A percentile compares a stretch with the other conserved stretches of the same genome.
Evolutionary conservation across 1,139 yeast genomes (phyloP).

Genomic region (Geotrichum restrictum): DNA sequence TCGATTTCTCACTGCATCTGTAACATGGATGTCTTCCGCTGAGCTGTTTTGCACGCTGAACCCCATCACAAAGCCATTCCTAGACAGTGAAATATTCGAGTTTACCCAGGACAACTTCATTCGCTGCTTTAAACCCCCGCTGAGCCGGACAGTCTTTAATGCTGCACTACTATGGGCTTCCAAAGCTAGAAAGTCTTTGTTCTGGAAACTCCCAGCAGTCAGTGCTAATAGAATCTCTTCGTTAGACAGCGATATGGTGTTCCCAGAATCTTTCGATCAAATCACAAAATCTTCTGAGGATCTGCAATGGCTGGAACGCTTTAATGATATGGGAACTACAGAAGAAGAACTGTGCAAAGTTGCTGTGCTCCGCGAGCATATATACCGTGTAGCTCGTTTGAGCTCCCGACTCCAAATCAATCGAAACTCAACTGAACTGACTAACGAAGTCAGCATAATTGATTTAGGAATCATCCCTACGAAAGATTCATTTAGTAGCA

Average conservation of each 20-base stretch:
- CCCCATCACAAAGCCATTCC: constrained; percentile 73
- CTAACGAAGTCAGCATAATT: constrained; percentile 5
- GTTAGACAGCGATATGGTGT: constrained; percentile 13
- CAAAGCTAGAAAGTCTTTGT: constrained; percentile 61
- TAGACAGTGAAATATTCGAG: constrained; percentile 69
- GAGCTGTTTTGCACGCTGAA: constrained; percentile 78
- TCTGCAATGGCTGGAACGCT: constrained; percentile 65
- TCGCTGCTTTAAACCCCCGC: constrained; percentile 61
- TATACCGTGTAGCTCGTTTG: constrained; percentile 53
- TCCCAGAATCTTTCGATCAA: constrained; percentile 20
- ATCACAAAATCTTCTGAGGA: constrained; percentile 49
- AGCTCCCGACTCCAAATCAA: constrained; percentile 21
- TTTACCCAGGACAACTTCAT: constrained; percentile 63
- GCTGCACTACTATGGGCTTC: constrained; percentile 69
- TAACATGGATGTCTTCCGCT: constrained; percentile 63
- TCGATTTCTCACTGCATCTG: constrained; percentile 57
- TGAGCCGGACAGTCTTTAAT: constrained; percentile 64
- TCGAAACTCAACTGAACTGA: constrained; percentile 4
- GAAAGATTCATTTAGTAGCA: constrained; percentile 3
- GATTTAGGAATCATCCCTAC: constrained; percentile 2
- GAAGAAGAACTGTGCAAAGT: constrained; percentile 82
- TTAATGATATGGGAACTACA: constrained; percentile 65
- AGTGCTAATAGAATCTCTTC: constrained; percentile 45
- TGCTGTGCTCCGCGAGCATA: constrained; percentile 62
- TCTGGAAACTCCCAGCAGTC: constrained; percentile 61